A percentile compares a stretch with the other conserved stretches of the same genome.
phyloP scores from a whole-genome alignment of 208 protist genomes.

The Phytomonas sp. region DNA sequence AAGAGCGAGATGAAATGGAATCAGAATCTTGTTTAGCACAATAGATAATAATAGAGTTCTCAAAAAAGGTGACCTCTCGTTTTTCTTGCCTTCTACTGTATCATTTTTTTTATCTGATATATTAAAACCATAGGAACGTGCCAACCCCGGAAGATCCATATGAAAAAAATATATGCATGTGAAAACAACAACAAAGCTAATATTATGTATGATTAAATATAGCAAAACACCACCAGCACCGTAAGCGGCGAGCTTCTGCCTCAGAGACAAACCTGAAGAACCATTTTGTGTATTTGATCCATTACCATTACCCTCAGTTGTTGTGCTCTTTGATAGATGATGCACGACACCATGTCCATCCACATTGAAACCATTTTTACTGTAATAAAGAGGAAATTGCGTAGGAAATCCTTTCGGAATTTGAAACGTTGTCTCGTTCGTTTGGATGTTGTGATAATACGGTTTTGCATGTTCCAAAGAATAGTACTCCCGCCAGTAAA shows the following conservation, averaged over 20 bases:
- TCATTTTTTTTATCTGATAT: conserved; percentile 26
- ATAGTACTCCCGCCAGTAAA: conserved; percentile 71
- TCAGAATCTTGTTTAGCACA: conserved; percentile 77
- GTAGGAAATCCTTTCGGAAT: conserved; percentile 75
- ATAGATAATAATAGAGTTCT: conserved; percentile 54
- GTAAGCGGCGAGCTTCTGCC: conserved; percentile 63
- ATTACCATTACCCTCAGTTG: background rate
- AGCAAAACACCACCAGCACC: conserved; percentile 67
- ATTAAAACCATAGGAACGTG: conserved; percentile 61
- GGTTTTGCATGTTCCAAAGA: conserved; percentile 42
- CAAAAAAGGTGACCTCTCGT: conserved; percentile 44
- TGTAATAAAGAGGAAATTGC: conserved; percentile 54
- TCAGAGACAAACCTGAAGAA: conserved; percentile 25
- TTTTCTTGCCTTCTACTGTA: conserved; percentile 14
- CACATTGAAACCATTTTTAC: conserved; percentile 28
- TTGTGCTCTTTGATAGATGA: conserved; percentile 10
- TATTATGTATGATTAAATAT: conserved; percentile 76
- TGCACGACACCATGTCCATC: conserved; percentile 42
- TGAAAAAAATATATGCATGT: conserved; percentile 59
- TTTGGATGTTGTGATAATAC: conserved; percentile 73
- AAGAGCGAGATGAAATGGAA: conserved; percentile 54
- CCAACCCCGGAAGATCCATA: conserved; percentile 57
- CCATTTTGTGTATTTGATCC: conserved; percentile 1
- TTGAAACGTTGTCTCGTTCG: conserved; percentile 43
- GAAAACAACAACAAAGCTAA: conserved; percentile 44